Evolutionary conservation across 306 rosid species (phyloP), one percentile per base, ranked within the genome.

Genomic region (Senna tora): DNA sequence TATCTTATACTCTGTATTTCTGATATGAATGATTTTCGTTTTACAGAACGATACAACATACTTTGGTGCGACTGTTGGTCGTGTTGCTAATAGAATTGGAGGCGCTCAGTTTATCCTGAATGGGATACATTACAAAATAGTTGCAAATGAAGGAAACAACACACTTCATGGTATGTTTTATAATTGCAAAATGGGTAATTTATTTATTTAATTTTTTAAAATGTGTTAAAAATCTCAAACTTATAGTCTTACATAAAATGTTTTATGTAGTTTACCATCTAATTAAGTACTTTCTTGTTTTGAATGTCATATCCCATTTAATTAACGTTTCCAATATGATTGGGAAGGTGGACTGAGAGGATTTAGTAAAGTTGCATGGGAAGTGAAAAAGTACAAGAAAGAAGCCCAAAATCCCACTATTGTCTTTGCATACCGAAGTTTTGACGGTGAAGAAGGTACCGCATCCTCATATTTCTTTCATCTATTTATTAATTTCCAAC

Each of bases 161-260:
- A 81, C 68, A 1, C 87, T 88, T 45, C 93, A 88, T 56, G 93
- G 93, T 88, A 82, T n/a, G n/a, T n/a, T n/a, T n/a, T n/a, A n/a
- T n/a, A n/a, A n/a, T n/a, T n/a, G n/a, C n/a, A n/a, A n/a, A n/a
- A n/a, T n/a, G n/a, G n/a, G n/a, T n/a, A n/a, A n/a, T n/a, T n/a
- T n/a, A n/a, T n/a, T n/a, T n/a, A n/a, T n/a, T n/a, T n/a, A n/a
- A n/a, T n/a, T n/a, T n/a, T n/a, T n/a, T n/a, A n/a, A n/a, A n/a
- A n/a, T n/a, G n/a, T n/a, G n/a, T n/a, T n/a, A n/a, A n/a, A n/a
- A n/a, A n/a, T n/a, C n/a, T n/a, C n/a, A n/a, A n/a, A n/a, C n/a
- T n/a, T n/a, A n/a, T n/a, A n/a, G n/a, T n/a, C n/a, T n/a, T n/a
- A n/a, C n/a, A n/a, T n/a, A n/a, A n/a, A n/a, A n/a, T n/a, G n/a